Conservation (phyloP, 192 early-diverging fungal species). For the Oehlia diaphana region DNA sequence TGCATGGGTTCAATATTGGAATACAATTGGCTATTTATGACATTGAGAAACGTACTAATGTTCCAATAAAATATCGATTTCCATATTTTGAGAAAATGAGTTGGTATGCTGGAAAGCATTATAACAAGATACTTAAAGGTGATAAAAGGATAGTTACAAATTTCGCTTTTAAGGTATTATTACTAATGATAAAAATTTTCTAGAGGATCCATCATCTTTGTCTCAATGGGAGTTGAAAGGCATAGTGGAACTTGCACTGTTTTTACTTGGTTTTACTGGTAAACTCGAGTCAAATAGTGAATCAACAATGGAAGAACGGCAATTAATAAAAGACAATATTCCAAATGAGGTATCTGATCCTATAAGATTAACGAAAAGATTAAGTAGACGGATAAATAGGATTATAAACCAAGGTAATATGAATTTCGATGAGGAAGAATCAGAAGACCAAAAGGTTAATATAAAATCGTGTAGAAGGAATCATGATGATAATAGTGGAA, state of each 20-base stretch:
- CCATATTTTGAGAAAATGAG: slow-evolving; percentile 85
- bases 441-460: too few relatives aligned
- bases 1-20: slow-evolving; percentile 74
- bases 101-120: slow-evolving; percentile 59
- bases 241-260: slow-evolving; percentile 2
- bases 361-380: slow-evolving; percentile 3
- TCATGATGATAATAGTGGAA: too few relatives aligned
- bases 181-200: neutral
- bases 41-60: slow-evolving; percentile 78
- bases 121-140: slow-evolving; percentile 26
- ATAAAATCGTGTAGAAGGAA: too few relatives aligned
- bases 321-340: slow-evolving; percentile 12
- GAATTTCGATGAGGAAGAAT: neutral
- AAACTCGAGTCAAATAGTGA: slow-evolving; percentile 6
- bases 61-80: slow-evolving; percentile 80
- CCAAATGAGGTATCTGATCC: slow-evolving; percentile 5
- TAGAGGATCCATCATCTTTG: slow-evolving; percentile 7
- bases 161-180: neutral
- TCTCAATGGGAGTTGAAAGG: slow-evolving; percentile 5
- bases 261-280: neutral
- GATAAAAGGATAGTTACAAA: neutral
- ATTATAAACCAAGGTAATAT: neutral
- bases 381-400: slow-evolving; percentile 4
- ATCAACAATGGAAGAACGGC: neutral
- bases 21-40: slow-evolving; percentile 72